Base-by-base conservation (phyloP, 108 stramenopile genomes). In the Craspedostauros australis region DNA sequence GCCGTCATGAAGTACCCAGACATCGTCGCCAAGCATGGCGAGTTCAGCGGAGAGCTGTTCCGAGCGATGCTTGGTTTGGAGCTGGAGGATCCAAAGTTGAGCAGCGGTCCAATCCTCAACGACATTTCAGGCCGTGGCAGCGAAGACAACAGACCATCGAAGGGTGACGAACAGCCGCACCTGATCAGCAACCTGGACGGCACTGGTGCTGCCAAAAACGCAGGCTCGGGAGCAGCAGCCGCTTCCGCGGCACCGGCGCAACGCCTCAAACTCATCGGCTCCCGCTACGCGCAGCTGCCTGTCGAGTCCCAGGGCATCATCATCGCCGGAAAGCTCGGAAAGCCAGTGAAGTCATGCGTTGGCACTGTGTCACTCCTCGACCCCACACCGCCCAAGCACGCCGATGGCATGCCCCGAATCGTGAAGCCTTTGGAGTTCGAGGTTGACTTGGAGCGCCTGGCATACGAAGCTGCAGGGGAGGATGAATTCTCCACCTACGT, bases 51-150 rank as follows among this genome's bases (percentile, higher is more conserved):
- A 0, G 74, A 88, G 53, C 63, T 88, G 11, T 57, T 94, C 15
- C 73, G 82, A 48, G 82, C 82, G 12, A 94, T 94, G 92, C 78
- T 94, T 34, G 92, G 88, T n/a, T 67, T 93, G 34, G 47, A 73
- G 12, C 24, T 71, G 11, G 31, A 55, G 12, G 49, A 63, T 19
- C 45, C 31, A 22, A 29, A 5, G 37, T 56, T 18, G 31, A 11
- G 21, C 8, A 39, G 37, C 14, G 22, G 47, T 45, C 39, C 54
- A 41, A n/a, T n/a, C n/a, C n/a, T n/a, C n/a, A n/a, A n/a, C n/a
- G n/a, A n/a, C n/a, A n/a, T n/a, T n/a, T n/a, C n/a, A n/a, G n/a
- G n/a, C n/a, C n/a, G n/a, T n/a, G n/a, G n/a, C n/a, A n/a, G n/a
- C n/a, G n/a, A n/a, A n/a, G n/a, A n/a, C n/a, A n/a, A n/a, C n/a